Base-by-base conservation (phyloP, 2,329 filamentous ascomycete genomes). In the Diaporthe helianthi region DNA sequence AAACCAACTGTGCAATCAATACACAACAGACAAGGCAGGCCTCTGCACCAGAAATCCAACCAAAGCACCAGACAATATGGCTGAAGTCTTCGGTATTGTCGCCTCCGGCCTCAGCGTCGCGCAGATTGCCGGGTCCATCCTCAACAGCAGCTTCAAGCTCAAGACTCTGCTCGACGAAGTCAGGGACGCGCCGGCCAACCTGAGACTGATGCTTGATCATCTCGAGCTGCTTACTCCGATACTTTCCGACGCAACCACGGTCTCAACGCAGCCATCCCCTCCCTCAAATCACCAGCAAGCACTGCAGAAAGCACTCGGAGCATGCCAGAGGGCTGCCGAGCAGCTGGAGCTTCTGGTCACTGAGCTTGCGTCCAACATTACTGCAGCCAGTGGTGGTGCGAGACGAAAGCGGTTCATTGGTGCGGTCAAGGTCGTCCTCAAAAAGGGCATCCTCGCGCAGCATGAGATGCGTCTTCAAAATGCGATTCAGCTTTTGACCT, bases 51-150 rank as follows among this genome's bases (percentile, higher is more conserved):
- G 3, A 1, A 4, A 1, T 5, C 6, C 13, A 38, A 5, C 1
- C 17, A 19, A 19, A 7, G 17, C 1, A 44, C 6, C 0, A 44
- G 17, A 3, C 6, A 44, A 13, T 8, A 58, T 58, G 54, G 36
- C 54, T 2, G 54, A 58, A 58, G 22, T 44, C 7, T 2, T 58
- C 0, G 54, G 54, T 6, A 22, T 58, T 6, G 22, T 58, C 22
- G 54, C 54, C 9, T 58, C 54, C 22, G 54, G 54, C 36, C 15
- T 58, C 15, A 58, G 54, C 22, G 36, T 58, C 17, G 54, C 54
- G 1, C 33, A 44, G 9, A 6, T 58, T 13, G 22, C 54, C 22
- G 54, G 54, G 7, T 44, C 36, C 15, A 44, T 58, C 3, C 2
- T 58, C 6, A n/a, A 8, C 15, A 44, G 8, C 54, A 58, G 54